phyloP scores from a whole-genome alignment of 2,329 filamentous ascomycete species.

The Dothidotthia symphoricarpi region DNA sequence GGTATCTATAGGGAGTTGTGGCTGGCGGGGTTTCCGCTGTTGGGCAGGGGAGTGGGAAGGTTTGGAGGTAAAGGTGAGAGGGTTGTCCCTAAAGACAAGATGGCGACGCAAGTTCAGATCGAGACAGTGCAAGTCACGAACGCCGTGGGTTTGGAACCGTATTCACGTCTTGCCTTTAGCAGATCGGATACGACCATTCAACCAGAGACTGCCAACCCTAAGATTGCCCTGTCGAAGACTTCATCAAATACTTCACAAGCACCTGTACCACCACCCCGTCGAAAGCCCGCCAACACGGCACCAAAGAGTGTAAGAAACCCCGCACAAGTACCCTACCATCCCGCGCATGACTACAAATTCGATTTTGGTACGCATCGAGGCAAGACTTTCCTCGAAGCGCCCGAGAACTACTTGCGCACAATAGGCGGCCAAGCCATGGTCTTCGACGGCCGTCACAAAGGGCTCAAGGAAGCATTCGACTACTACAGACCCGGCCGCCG shows the following conservation, averaged over 20 bases:
- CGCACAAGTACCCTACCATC: constrained; percentile 1
- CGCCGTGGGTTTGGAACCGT: neutral
- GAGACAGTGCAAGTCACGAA: constrained; percentile 4
- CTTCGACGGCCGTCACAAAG: constrained; percentile 18
- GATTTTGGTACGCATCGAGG: constrained; percentile 18
- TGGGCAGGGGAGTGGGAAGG: constrained; percentile 6
- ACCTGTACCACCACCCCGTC: constrained; percentile 9
- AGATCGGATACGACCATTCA: neutral
- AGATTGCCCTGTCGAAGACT: constrained; percentile 3
- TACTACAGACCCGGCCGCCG: constrained; percentile 21
- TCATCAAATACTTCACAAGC: constrained; percentile 3
- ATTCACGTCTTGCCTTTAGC: neutral
- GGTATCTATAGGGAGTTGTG: constrained; percentile 16
- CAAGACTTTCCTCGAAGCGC: constrained; percentile 18
- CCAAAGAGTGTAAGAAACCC: constrained; percentile 6
- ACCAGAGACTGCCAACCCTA: neutral
- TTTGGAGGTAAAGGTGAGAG: constrained; percentile 13
- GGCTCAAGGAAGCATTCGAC: constrained; percentile 24
- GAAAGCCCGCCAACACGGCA: constrained; percentile 7
- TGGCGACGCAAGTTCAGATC: constrained; percentile 5
- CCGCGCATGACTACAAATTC: constrained; percentile 22
- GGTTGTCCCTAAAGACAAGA: no score
- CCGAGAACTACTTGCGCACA: constrained; percentile 22
- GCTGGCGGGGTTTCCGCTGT: constrained; percentile 16
- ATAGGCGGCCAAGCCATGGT: constrained; percentile 22